These are phyloP conservation scores for Boletus pseudopeckii DNA, from an alignment of 768 basidiomycete genomes.

Conservation along the genomic window DNA sequence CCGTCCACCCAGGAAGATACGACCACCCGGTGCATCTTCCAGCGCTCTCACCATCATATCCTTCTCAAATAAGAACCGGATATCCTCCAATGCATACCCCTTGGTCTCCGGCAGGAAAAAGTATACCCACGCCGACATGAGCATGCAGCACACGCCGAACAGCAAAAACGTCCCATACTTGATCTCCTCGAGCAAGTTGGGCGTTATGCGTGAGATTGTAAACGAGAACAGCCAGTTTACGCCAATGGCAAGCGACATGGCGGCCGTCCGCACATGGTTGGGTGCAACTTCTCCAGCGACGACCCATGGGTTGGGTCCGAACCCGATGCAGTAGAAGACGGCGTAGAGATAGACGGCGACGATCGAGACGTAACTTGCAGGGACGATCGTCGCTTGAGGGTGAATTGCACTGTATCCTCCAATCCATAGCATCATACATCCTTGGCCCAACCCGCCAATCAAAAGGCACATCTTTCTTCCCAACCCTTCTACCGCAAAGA, in stretches of 20 bases:
- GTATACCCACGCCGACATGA: conserved; percentile 36
- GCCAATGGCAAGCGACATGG: conserved; percentile 32
- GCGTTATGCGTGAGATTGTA: conserved; percentile 36
- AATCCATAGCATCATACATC: conserved; percentile 38
- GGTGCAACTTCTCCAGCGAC: conserved; percentile 37
- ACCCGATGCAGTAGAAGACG: conserved; percentile 35
- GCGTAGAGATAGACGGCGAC: conserved; percentile 38
- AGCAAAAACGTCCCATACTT: conserved; percentile 33
- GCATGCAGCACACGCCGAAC: conserved; percentile 31
- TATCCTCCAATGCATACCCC: conserved; percentile 38
- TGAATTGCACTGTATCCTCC: conserved; percentile 35
- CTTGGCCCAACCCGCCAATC: conserved; percentile 48
- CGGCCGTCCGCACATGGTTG: conserved; percentile 36
- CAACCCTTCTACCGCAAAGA: conserved; percentile 45
- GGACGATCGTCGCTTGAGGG: conserved; percentile 24
- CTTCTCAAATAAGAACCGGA: conserved; percentile 36
- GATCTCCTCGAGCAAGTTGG: conserved; percentile 34
- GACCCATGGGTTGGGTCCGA: conserved; percentile 31
- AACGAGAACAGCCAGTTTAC: conserved; percentile 38
- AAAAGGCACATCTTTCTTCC: conserved; percentile 51
- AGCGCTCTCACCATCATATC: conserved; percentile 32
- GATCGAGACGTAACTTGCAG: conserved; percentile 38
- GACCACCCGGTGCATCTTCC: conserved; percentile 35
- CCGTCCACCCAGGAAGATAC: conserved; percentile 26
- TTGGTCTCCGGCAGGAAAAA: conserved; percentile 41